A percentile compares a stretch with the other conserved stretches of the same genome.
phyloP scores from a whole-genome alignment of 768 basidiomycete genomes.

The Rhizopogon salebrosus region DNA sequence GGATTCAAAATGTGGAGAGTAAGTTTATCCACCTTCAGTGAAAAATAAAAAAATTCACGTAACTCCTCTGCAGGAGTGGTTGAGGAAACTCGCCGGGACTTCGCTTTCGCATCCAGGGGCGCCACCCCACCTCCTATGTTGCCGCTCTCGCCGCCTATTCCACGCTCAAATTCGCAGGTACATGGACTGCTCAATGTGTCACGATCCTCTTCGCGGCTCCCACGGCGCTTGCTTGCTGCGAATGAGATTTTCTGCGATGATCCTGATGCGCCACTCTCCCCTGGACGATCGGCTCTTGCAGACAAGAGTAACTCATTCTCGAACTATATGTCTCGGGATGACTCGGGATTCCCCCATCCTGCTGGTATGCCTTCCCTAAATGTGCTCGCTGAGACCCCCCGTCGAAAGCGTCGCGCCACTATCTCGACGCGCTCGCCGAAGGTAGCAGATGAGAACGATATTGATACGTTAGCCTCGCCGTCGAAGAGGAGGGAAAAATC shows the following conservation, averaged over 20 bases:
- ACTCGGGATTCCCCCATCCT: constrained; percentile 14
- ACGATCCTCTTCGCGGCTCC: constrained; percentile 44
- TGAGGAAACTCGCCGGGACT: constrained; percentile 73
- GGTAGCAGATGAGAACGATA: constrained; percentile 22
- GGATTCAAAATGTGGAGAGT: constrained; percentile 86
- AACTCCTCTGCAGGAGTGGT: constrained; percentile 55
- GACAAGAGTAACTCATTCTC: constrained; percentile 21
- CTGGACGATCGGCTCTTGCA: constrained; percentile 7
- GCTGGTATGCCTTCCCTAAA: constrained; percentile 12
- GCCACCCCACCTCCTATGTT: constrained; percentile 53
- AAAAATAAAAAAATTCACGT: constrained; percentile 6
- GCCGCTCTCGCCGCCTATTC: constrained; percentile 49
- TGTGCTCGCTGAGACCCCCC: constrained; percentile 27
- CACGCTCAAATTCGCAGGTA: constrained; percentile 42
- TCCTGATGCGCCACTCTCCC: constrained; percentile 16
- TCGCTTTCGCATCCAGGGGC: constrained; percentile 42
- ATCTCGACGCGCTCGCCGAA: constrained; percentile 60
- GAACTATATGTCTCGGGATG: constrained; percentile 10
- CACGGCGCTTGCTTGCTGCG: constrained; percentile 57
- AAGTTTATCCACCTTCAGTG: constrained; percentile 25
- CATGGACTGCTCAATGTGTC: constrained; percentile 8
- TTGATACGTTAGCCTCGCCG: constrained; percentile 41
- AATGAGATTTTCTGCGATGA: constrained; percentile 57
- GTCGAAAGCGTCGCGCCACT: constrained; percentile 49
- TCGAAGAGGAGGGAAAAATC: constrained; percentile 65